Evolutionary conservation across 1,284 basidiomycete genomes (phyloP).

Genomic region (Naganishia sp.): DNA sequence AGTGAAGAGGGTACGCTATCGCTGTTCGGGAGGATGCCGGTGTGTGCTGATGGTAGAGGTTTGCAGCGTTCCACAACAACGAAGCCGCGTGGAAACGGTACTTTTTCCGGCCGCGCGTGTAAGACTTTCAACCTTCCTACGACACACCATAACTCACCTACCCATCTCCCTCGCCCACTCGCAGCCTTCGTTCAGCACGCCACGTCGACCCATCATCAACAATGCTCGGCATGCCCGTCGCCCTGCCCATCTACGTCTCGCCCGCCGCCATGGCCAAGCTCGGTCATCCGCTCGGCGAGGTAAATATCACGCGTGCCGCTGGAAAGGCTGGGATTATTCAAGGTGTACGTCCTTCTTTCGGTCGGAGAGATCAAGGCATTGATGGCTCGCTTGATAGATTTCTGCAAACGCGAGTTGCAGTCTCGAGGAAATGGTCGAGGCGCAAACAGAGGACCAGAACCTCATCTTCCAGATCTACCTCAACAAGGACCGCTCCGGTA

Average conservation of each 20-base stretch:
- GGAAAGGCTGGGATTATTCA: conserved; percentile 75
- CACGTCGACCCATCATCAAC: conserved; percentile 39
- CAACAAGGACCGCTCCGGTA: conserved; percentile 57
- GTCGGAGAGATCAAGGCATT: not conserved
- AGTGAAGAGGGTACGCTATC: conserved; percentile 24
- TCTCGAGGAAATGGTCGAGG: conserved; percentile 59
- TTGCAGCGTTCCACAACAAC: conserved; percentile 51
- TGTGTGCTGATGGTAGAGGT: not conserved
- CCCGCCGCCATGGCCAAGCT: conserved; percentile 78
- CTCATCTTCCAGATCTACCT: conserved; percentile 58
- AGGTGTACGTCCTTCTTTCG: conserved; percentile 58
- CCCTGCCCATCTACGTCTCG: conserved; percentile 55
- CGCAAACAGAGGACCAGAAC: conserved; percentile 52
- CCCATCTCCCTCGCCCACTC: not conserved
- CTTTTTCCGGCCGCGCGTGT: conserved; percentile 59
- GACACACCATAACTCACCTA: not conserved
- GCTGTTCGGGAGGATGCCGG: not conserved
- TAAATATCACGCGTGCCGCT: conserved; percentile 76
- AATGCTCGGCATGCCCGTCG: conserved; percentile 44
- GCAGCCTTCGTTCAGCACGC: conserved; percentile 38
- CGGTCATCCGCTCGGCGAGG: conserved; percentile 84
- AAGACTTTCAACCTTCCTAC: conserved; percentile 1
- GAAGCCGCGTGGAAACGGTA: conserved; percentile 57
- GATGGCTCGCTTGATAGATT: conserved; percentile 39
- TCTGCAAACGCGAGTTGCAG: conserved; percentile 54